These are phyloP conservation scores for Knoxdaviesia capensis DNA, from an alignment of 2,329 filamentous ascomycete genomes.

Conservation along the genomic window DNA sequence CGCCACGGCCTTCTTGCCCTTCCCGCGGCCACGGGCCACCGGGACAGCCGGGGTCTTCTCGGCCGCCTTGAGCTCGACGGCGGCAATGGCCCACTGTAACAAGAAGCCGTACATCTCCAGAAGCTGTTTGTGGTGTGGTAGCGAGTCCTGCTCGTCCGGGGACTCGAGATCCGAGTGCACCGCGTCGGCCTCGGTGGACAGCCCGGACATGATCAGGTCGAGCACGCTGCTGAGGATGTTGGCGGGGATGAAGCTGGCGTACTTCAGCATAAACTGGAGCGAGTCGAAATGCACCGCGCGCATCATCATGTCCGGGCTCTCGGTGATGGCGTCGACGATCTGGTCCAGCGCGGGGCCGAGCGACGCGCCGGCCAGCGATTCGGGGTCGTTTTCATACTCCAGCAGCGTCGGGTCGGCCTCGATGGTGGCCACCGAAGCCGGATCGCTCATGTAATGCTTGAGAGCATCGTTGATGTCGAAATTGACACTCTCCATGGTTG, in stretches of 20 bases:
- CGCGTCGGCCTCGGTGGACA: slow-evolving; percentile 69
- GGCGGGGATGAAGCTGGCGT: slow-evolving; percentile 56
- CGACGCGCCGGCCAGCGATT: slow-evolving; percentile 56
- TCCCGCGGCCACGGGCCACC: slow-evolving; percentile 51
- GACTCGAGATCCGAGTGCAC: slow-evolving; percentile 73
- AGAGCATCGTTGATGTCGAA: slow-evolving; percentile 96
- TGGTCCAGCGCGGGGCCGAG: slow-evolving; percentile 77
- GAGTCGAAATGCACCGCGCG: slow-evolving; percentile 72
- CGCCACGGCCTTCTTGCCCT: slow-evolving; percentile 57
- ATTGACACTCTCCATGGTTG: slow-evolving; percentile 50
- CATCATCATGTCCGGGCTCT: slow-evolving; percentile 74
- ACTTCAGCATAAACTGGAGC: slow-evolving; percentile 90
- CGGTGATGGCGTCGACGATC: slow-evolving; percentile 80
- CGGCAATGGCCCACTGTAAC: slow-evolving; percentile 84
- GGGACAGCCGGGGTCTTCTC: slow-evolving; percentile 61
- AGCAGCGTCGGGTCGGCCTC: slow-evolving; percentile 69
- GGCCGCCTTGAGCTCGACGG: slow-evolving; percentile 82
- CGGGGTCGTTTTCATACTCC: slow-evolving; percentile 84
- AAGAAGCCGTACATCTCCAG: slow-evolving; percentile 90
- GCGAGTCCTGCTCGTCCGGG: slow-evolving; percentile 67
- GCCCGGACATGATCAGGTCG: slow-evolving; percentile 69
- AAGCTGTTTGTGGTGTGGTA: slow-evolving; percentile 74
- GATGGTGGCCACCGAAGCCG: slow-evolving; percentile 58
- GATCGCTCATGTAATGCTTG: slow-evolving; percentile 93
- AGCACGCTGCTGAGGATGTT: slow-evolving; percentile 82